phyloP scores from a whole-genome alignment of 768 basidiomycete species.

The Panellus pusillus region DNA sequence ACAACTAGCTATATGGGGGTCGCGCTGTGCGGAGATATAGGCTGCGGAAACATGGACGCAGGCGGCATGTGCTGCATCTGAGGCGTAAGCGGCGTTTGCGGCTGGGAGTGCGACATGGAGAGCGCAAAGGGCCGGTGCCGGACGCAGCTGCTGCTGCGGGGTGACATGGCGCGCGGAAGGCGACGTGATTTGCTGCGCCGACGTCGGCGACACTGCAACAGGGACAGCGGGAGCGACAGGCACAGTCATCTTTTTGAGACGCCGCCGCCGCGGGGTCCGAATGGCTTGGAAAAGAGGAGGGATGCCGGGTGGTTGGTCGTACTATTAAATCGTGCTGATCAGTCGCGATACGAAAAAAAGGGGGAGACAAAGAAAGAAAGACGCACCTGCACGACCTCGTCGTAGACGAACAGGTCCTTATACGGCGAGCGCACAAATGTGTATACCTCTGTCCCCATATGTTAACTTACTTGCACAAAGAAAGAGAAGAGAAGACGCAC shows the following conservation, averaged over 20 bases:
- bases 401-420: slow-evolving; percentile 84
- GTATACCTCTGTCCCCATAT: slow-evolving; percentile 68
- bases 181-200: slow-evolving; percentile 23
- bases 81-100: slow-evolving; percentile 50
- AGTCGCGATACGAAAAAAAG: no score
- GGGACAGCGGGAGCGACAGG: slow-evolving; percentile 28
- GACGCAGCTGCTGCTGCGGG: slow-evolving; percentile 37
- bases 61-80: slow-evolving; percentile 46
- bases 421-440: no score
- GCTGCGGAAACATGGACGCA: slow-evolving; percentile 48
- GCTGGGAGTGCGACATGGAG: slow-evolving; percentile 40
- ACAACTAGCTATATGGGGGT: slow-evolving; percentile 49
- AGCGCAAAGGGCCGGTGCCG: slow-evolving; percentile 24
- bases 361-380: no score
- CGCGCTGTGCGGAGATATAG: slow-evolving; percentile 57
- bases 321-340: no score
- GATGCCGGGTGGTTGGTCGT: no score
- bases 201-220: slow-evolving; percentile 22
- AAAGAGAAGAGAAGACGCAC: no score
- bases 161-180: slow-evolving; percentile 30
- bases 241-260: slow-evolving; percentile 53
- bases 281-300: no score
- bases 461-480: background rate
- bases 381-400: slow-evolving; percentile 79
- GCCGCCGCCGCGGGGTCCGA: no score